phyloP scores from a whole-genome alignment of 176 grass and related monocot species.

The Canna indica region DNA sequence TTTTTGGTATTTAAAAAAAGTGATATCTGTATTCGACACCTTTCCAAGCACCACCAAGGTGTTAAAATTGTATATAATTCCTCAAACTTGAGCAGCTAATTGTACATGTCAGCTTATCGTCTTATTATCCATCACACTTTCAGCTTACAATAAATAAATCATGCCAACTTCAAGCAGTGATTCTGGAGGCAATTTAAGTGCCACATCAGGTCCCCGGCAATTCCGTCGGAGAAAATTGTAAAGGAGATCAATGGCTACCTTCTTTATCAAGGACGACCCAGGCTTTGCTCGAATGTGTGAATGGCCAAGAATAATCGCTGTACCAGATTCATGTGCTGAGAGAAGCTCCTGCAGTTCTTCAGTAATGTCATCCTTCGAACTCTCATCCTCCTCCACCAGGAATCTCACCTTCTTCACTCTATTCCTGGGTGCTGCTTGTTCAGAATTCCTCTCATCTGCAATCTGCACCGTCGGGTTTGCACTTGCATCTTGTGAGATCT shows the following conservation, averaged over 20 bases:
- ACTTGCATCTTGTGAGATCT: background rate
- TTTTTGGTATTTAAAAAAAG: no score
- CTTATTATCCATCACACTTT: no score
- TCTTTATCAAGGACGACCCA: constrained; percentile 11
- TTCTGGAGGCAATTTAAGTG: constrained; percentile 8
- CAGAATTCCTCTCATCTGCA: background rate
- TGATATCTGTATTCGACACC: no score
- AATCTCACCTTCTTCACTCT: constrained; percentile 6
- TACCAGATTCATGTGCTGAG: background rate
- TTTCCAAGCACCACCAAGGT: no score
- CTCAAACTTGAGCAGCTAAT: no score
- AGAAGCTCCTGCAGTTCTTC: constrained; percentile 1
- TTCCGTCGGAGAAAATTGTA: constrained; percentile 16
- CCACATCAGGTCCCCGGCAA: constrained; percentile 13
- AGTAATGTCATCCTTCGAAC: background rate
- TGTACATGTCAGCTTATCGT: no score
- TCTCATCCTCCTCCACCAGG: background rate
- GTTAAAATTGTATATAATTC: no score
- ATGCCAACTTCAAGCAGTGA: constrained; percentile 18
- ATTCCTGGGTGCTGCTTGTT: background rate
- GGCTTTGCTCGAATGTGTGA: constrained; percentile 8
- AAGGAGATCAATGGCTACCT: background rate
- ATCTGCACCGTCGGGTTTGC: background rate
- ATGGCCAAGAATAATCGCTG: constrained; percentile 1
- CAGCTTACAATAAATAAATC: constrained; percentile 5